A percentile compares a stretch with the other conserved stretches of the same genome.
Evolutionary conservation across 768 basidiomycete genomes (phyloP).

Genomic region (Thelephora ganbajun): DNA sequence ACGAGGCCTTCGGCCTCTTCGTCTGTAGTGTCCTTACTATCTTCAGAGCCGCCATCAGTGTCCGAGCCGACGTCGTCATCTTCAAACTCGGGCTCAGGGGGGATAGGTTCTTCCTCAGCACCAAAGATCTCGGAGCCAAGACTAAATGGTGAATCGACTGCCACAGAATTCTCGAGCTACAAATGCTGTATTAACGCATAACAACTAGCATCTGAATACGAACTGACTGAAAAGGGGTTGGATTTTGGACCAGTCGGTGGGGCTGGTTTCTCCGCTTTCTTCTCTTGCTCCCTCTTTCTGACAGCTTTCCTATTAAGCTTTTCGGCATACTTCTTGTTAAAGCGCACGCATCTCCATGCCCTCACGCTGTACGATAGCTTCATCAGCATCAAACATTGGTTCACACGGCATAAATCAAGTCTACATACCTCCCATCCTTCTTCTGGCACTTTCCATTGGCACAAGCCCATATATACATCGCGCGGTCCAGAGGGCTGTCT

Average conservation of each 20-base stretch:
- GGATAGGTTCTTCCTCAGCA: neutral
- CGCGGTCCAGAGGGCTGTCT: constrained; percentile 72
- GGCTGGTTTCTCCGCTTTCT: constrained; percentile 22
- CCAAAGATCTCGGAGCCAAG: constrained; percentile 62
- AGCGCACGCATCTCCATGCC: constrained; percentile 66
- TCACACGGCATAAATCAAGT: neutral
- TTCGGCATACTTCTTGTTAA: constrained; percentile 60
- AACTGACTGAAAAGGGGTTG: constrained; percentile 59
- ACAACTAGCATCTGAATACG: neutral
- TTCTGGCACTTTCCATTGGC: constrained; percentile 55
- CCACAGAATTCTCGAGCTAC: constrained; percentile 12
- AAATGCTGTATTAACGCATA: neutral
- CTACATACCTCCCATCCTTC: constrained; percentile 60
- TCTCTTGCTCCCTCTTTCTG: constrained; percentile 22
- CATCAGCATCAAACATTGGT: constrained; percentile 4
- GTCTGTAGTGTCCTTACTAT: constrained; percentile 9
- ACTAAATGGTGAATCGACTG: constrained; percentile 27
- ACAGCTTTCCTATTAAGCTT: constrained; percentile 49
- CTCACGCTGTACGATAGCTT: constrained; percentile 41
- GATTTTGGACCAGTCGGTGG: constrained; percentile 19
- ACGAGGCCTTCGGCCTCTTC: constrained; percentile 25
- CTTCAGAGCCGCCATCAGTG: constrained; percentile 19
- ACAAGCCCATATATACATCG: constrained; percentile 80
- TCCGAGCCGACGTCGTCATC: constrained; percentile 22
- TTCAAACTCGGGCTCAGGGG: constrained; percentile 14